These are phyloP conservation scores for Neonectria ditissima DNA, from an alignment of 2,329 filamentous ascomycete genomes.

Conservation along the genomic window DNA sequence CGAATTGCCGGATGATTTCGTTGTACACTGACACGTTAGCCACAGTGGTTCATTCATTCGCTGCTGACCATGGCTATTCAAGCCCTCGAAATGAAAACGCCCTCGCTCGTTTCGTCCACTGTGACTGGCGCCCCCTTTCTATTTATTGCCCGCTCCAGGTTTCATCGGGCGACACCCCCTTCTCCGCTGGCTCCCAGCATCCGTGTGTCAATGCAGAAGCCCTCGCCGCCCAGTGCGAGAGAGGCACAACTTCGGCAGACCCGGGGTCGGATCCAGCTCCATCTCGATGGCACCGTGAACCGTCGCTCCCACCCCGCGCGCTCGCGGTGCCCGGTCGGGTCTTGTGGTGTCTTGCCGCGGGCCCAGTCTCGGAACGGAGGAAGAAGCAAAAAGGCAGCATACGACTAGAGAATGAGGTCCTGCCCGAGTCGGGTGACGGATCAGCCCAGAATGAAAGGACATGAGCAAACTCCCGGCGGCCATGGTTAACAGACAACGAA, in stretches of 20 bases:
- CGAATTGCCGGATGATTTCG: not conserved
- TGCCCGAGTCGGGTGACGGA: conserved; percentile 43
- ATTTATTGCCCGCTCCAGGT: conserved; percentile 26
- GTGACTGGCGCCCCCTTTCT: conserved; percentile 26
- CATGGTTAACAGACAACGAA: conserved; percentile 37
- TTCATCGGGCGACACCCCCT: conserved; percentile 36
- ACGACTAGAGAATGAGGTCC: conserved; percentile 38
- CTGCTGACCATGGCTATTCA: conserved; percentile 6
- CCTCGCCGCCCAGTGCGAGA: conserved; percentile 44
- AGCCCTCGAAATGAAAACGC: conserved; percentile 17
- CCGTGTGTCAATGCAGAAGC: conserved; percentile 27
- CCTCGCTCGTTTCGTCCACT: conserved; percentile 17
- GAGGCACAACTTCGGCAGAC: conserved; percentile 27
- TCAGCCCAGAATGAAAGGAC: conserved; percentile 44
- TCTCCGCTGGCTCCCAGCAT: conserved; percentile 20
- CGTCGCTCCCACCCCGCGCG: conserved; percentile 18
- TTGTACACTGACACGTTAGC: conserved; percentile 18
- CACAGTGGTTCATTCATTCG: conserved; percentile 1
- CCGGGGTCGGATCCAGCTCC: conserved; percentile 26
- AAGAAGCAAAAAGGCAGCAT: conserved; percentile 38
- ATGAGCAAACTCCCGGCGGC: conserved; percentile 27
- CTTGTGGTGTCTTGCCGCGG: conserved; percentile 36
- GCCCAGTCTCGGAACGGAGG: conserved; percentile 39
- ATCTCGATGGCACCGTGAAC: conserved; percentile 35
- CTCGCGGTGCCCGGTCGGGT: conserved; percentile 30